Base-by-base conservation (phyloP, 2,329 filamentous ascomycete genomes). In the Arthrinium phaeospermum region DNA sequence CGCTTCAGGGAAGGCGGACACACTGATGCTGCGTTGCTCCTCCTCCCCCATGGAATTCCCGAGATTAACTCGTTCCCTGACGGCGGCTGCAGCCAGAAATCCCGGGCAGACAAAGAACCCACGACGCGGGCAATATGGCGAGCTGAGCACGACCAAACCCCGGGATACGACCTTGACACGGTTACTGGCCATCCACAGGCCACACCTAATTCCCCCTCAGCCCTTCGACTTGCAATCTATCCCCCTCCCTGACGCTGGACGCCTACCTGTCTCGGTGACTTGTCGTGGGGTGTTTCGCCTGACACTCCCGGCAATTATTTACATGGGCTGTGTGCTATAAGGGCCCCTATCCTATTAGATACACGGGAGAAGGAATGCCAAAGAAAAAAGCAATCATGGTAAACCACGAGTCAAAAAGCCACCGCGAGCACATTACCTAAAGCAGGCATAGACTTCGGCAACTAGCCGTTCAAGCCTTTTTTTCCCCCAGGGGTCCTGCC, bases 361-460 rank as follows among this genome's bases (percentile, higher is more conserved):
- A 46, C 45, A 19, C 45, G 22, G 45, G 45, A 46, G 1, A n/a
- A 49, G 46, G n/a, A 49, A 37, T n/a, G 30, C 8, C 14, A 44
- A 24, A 34, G 30, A n/a, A 22, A 53, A 51, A 70, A 70, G 68
- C 68, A 53, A 70, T 19, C 24, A 68, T 46, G n/a, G 41, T 8
- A 24, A 44, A 24, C 61, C n/a, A 45, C 67, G 45, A 69, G 34
- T 19, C 14, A 70, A 41, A 51, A 51, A 57, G 68, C 68, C 68
- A 51, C 68, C 34, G 27, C 68, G 68, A 70, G 27, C 47, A 44
- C 47, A 51, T 70, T 70, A 10, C 68, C 68, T 24, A 70, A 68
- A 70, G 34, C 34, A 44, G 47, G 68, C 68, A 70, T 70, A n/a
- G 68, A 70, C 8, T 51, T 70, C 68, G 68, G 68, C 47, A 70